These are phyloP conservation scores for Wickerhamomyces hampshirensis DNA, from an alignment of 805 yeast genomes.

Conservation along the genomic window DNA sequence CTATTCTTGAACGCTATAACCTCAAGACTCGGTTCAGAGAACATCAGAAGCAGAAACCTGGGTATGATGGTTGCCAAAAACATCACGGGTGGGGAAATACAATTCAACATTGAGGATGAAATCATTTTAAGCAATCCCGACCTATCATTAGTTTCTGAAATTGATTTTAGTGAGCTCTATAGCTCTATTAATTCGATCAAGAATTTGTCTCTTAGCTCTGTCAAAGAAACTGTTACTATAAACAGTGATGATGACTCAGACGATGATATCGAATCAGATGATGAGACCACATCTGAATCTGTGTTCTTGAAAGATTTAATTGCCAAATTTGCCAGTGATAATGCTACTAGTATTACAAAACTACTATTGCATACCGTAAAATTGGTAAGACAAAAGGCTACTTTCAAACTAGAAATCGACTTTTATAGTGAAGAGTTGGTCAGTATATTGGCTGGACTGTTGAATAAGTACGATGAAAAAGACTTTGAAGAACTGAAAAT, in stretches of 20 bases:
- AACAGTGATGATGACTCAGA: constrained; percentile 27
- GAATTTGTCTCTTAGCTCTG: constrained; percentile 6
- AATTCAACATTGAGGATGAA: constrained; percentile 27
- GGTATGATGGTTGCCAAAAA: constrained; percentile 58
- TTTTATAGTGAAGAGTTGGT: constrained; percentile 54
- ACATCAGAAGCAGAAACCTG: constrained; percentile 39
- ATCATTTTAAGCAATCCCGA: constrained; percentile 1
- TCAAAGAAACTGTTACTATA: constrained; percentile 6
- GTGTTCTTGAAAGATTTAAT: constrained; percentile 74
- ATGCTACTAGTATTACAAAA: constrained; percentile 33
- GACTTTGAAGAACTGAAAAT: constrained; percentile 63
- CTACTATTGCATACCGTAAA: constrained; percentile 45
- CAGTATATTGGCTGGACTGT: constrained; percentile 44
- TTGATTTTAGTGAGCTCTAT: constrained; percentile 13
- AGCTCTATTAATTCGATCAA: constrained; percentile 10
- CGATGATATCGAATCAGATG: constrained; percentile 27
- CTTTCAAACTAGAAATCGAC: constrained; percentile 54
- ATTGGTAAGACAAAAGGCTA: constrained; percentile 60
- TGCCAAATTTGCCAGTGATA: constrained; percentile 44
- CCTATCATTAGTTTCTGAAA: constrained; percentile 1
- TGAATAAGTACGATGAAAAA: constrained; percentile 50
- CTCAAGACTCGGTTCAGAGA: constrained; percentile 45
- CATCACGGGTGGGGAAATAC: constrained; percentile 26
- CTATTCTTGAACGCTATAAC: constrained; percentile 49
- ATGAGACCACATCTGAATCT: constrained; percentile 40